phyloP scores from a whole-genome alignment of 371 early-diverging fungal species.

The Syncephalastrum racemosum region DNA sequence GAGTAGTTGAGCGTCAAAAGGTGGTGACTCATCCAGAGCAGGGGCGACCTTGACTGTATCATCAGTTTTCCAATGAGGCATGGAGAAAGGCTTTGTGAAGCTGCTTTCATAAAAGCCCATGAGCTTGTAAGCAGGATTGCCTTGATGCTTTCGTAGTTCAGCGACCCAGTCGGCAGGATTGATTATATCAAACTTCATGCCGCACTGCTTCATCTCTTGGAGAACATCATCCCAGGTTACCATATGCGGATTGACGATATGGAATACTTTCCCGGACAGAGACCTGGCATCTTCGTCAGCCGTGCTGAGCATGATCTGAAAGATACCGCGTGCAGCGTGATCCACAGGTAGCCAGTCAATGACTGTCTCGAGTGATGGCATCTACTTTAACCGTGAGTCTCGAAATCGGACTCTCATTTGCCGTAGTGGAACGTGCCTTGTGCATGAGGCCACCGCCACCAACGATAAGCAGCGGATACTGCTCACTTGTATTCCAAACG shows the following conservation, averaged over 20 bases:
- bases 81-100: background rate
- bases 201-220: slow-evolving; percentile 18
- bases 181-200: slow-evolving; percentile 30
- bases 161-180: slow-evolving; percentile 29
- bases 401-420: too few species aligned
- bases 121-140: slow-evolving; percentile 35
- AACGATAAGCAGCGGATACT: slow-evolving; percentile 37
- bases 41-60: slow-evolving; percentile 4
- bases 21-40: slow-evolving; percentile 7
- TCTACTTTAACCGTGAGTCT: background rate
- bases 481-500: slow-evolving; percentile 46
- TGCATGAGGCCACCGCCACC: slow-evolving; percentile 27
- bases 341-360: slow-evolving; percentile 45
- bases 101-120: slow-evolving; percentile 26
- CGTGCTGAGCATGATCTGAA: slow-evolving; percentile 33
- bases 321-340: slow-evolving; percentile 29
- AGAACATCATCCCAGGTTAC: slow-evolving; percentile 26
- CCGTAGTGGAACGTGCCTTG: background rate
- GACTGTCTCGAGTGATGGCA: slow-evolving; percentile 6
- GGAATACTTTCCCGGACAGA: slow-evolving; percentile 18
- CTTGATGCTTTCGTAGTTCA: slow-evolving; percentile 22
- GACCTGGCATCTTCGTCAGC: slow-evolving; percentile 8
- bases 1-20: slow-evolving; percentile 8
- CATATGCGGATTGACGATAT: slow-evolving; percentile 36
- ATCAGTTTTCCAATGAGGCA: slow-evolving; percentile 12